Evolutionary conservation across 1,139 yeast genomes (phyloP), one percentile per base, ranked within the genome.

Genomic region (Protomyces lactucae-debilis): DNA sequence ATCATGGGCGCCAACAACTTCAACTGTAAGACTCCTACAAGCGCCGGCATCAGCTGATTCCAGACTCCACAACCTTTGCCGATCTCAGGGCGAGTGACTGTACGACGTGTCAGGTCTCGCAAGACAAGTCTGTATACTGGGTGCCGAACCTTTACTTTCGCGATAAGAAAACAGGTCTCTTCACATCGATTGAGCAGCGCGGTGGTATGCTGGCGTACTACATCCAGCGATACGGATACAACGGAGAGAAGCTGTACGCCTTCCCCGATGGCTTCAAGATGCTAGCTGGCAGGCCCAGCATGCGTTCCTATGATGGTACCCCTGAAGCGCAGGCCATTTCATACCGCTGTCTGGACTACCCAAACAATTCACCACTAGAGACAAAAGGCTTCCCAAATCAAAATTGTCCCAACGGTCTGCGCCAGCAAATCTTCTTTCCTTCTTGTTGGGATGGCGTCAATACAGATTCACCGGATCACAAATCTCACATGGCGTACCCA

Each of bases 371-470:
- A 23, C 53, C 54, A 9, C 61, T 54, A 28, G 67, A 65, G 60
- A 61, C 65, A 6, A 43, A 18, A 12, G 51, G 55, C 28, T 51
- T 65, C 37, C 66, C 64, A 4, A 46, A 51, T 23, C 52, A 28
- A 16, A 39, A 55, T 35, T 65, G 67, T 52, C 67, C 66, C 9
- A 45, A 64, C 12, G 67, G 67, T 18, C 52, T 65, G 3, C 52
- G 66, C 12, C 57, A 64, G 32, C 66, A 65, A 37, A 55, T 65
- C 23, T 57, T 52, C 55, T 64, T 65, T 18, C 67, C 66, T 6
- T 54, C 64, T 9, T 65, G 67, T 48, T 65, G 67, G 67, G 66
- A 65, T 36, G 67, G 67, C 14, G 67, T 64, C 57, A 59, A 63
- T 16, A 46, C 59, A 4, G 64, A 63, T 54, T 56, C 66, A n/a